Conservation (phyloP, 257 asterid species). For the Buddleja alternifolia region DNA sequence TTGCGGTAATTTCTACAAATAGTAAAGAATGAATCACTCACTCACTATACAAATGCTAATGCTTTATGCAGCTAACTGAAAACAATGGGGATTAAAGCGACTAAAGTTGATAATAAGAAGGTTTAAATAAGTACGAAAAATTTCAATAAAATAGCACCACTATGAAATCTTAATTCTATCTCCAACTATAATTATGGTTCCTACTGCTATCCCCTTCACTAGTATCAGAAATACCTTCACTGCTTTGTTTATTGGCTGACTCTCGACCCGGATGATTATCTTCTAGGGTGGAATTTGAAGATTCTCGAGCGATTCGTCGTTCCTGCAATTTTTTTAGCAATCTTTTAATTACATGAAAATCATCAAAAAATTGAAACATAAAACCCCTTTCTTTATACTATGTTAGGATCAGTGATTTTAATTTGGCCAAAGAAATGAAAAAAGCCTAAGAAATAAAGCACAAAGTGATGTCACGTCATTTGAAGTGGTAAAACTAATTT, state of each 20-base stretch:
- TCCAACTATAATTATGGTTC: conserved; percentile 47
- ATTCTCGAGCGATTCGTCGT: conserved; percentile 55
- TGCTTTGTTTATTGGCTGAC: conserved; percentile 40
- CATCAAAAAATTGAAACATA: neutral
- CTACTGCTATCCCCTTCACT: conserved; percentile 60
- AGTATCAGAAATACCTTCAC: conserved; percentile 50
- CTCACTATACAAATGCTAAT: conserved; percentile 34
- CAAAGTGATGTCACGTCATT: no score
- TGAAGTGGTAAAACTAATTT: no score
- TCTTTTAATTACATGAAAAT: conserved; percentile 20
- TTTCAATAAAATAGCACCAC: conserved; percentile 11
- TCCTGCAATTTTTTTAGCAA: conserved; percentile 51
- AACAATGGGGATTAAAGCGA: conserved; percentile 34
- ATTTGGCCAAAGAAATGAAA: no score
- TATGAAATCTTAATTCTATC: conserved; percentile 37
- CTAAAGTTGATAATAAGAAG: conserved; percentile 19
- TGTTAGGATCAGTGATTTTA: no score
- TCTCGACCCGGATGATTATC: conserved; percentile 42
- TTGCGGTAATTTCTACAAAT: conserved; percentile 30
- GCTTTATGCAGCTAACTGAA: conserved; percentile 23
- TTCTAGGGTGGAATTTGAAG: conserved; percentile 54
- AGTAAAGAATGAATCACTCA: conserved; percentile 33
- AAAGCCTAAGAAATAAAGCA: no score
- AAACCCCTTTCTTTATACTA: neutral
- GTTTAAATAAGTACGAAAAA: conserved; percentile 14